Evolutionary conservation across 148 eudicot species (phyloP), one percentile per base, ranked within the genome.

Genomic region (Oxyria digyna): DNA sequence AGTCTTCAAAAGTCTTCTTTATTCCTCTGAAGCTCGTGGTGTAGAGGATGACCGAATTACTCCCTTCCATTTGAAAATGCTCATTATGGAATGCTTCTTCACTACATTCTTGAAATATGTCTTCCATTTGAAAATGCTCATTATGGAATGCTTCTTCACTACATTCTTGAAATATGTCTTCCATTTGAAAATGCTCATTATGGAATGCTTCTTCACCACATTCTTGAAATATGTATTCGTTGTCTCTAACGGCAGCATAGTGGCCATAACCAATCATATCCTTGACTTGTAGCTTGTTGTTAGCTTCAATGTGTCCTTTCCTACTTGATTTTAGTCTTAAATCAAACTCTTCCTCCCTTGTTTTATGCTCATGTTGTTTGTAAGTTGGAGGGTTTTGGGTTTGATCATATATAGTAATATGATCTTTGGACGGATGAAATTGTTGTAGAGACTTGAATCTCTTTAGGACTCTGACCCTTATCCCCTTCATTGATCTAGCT

Each of bases 11-110:
- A 0, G 98, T 93, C 73, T 81, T 79, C 1, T 97, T 74, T 0
- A 93, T 85, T 4, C 98, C 98, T 4, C 98, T 87, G 63, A 93
- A 69, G 38, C 96, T 83, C 10, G 98, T 93, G 62, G 95, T 86
- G 80, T 93, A 93, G 0, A 93, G 74, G 32, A 93, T 91, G 46
- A 93, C 85, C 35, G 73, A 42, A 31, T 85, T 79, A 5, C 78
- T 71, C 42, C 95, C 96, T 11, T 29, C 35, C 64, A 57, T 57
- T 57, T 57, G 13, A 11, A 12, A 55, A 57, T 27, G 33, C 64
- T 14, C 64, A 57, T 57, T 35, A 27, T 57, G 64, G 64, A 57
- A 57, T 26, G n/a, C 12, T 26, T 29, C 64, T 57, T 57, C n/a
- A 57, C 27, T 35, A 57, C n/a, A 57, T 14, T 27, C 64, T 57